Base-by-base conservation (phyloP, 495 filamentous ascomycete genomes). In the Podospora bellae-mahoneyi region DNA sequence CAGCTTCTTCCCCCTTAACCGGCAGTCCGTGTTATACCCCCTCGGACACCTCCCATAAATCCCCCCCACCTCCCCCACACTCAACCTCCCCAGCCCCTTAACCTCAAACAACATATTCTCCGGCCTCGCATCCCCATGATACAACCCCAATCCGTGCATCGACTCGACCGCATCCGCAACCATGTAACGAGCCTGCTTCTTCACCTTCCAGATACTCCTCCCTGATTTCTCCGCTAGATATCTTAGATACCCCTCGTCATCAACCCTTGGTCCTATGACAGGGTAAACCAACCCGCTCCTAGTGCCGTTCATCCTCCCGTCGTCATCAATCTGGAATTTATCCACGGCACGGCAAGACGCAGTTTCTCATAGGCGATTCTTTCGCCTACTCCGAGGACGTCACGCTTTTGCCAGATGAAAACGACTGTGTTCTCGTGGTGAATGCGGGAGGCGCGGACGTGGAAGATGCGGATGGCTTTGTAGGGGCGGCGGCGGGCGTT, bases 101-200 rank as follows among this genome's bases (percentile, higher is more conserved):
- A 58, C 23, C 55, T 58, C n/a, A 26, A 58, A 58, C n/a, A 58
- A 26, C 3, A 58, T n/a, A 58, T 26, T 58, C 23, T 58, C 55
- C 55, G 55, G 5, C n/a, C n/a, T 58, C 6, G 20, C 7, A 20
- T 26, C 55, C 13, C 15, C 55, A 26, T 58, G 55, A 10, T 19
- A 58, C n/a, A 58, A 26, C n/a, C 55, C 55, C n/a, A 58, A 10
- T 19, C 55, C n/a, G 10, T 58, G 55, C 3, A 58, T 19, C n/a
- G n/a, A 20, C 23, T 58, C 55, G 5, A 58, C 7, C 23, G 55
- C 55, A 26, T 58, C 55, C 23, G 55, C 55, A 26, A 58, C 55
- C 23, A 19, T 19, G 18, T 58, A 26, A 16, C 55, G 26, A 26
- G 26, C 23, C 23, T 18, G 5, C 23, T 10, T 58, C 23, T 58